Percentiles rank a stretch among this genome's conserved stretches.
Conservation (phyloP, 129 eudicot species). For the Tagetes patula region DNA sequence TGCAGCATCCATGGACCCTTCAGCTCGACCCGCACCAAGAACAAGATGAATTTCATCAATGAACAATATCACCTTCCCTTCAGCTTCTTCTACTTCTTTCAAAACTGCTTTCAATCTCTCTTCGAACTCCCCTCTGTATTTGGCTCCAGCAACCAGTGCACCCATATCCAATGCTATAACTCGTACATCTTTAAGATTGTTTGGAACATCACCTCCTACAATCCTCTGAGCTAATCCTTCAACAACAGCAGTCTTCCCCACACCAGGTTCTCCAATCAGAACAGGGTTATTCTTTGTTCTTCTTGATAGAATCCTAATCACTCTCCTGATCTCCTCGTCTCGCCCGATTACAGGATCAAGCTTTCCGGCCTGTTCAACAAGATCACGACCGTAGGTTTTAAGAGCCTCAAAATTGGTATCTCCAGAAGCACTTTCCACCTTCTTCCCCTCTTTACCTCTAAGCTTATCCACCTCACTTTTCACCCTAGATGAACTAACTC, state of each 20-base stretch:
- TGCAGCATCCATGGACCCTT: constrained; percentile 97
- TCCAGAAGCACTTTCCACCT: constrained; percentile 93
- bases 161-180: constrained; percentile 92
- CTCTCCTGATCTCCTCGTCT: constrained; percentile 90
- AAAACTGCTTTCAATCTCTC: constrained; percentile 82
- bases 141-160: constrained; percentile 84
- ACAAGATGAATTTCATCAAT: constrained; percentile 92
- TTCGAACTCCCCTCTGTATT: constrained; percentile 87
- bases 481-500: constrained; percentile 57
- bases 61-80: constrained; percentile 84
- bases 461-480: constrained; percentile 76
- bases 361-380: constrained; percentile 90
- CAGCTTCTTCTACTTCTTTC: constrained; percentile 95
- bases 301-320: constrained; percentile 71
- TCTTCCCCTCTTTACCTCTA: constrained; percentile 84
- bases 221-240: constrained; percentile 97
- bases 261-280: constrained; percentile 95
- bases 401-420: constrained; percentile 80
- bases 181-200: constrained; percentile 83
- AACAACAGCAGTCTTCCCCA: constrained; percentile 93
- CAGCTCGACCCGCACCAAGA: constrained; percentile 84
- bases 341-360: constrained; percentile 97
- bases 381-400: constrained; percentile 89
- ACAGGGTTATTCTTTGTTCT: constrained; percentile 94
- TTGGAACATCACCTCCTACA: constrained; percentile 83